Evolutionary conservation across 352 stramenopile species (phyloP).

Genomic region (Pythium vanterpoolii): DNA sequence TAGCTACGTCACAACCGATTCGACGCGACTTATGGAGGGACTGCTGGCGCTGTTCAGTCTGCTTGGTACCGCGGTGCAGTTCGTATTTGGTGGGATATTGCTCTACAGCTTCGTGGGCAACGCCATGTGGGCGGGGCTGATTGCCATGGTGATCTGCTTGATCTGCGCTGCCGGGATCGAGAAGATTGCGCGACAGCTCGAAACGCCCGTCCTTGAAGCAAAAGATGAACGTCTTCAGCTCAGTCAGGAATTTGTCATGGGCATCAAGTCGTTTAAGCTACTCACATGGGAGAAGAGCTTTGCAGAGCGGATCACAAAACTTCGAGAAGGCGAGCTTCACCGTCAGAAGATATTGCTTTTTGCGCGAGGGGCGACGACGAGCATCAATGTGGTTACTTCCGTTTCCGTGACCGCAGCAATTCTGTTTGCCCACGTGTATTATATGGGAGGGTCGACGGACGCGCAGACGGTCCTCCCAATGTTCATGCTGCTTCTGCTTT

Average conservation of each 20-base stretch:
- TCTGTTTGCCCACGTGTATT: conserved; percentile 48
- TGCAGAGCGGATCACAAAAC: conserved; percentile 39
- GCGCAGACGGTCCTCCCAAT: not conserved
- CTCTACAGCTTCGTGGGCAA: conserved; percentile 65
- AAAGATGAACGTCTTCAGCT: conserved; percentile 93
- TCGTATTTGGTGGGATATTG: conserved; percentile 53
- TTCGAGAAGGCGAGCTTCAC: conserved; percentile 24
- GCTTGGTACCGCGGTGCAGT: conserved; percentile 47
- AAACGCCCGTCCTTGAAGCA: conserved; percentile 83
- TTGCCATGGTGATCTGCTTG: conserved; percentile 77
- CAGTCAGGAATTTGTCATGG: conserved; percentile 89
- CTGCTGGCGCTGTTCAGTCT: not conserved
- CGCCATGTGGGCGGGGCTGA: conserved; percentile 85
- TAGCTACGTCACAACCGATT: conserved; percentile 96
- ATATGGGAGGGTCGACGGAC: conserved; percentile 8
- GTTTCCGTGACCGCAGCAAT: conserved; percentile 47
- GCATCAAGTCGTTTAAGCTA: conserved; percentile 96
- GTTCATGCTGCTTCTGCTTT: conserved; percentile 4
- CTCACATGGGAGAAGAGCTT: conserved; percentile 92
- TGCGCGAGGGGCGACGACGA: not conserved
- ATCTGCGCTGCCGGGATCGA: not conserved
- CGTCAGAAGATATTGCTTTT: not conserved
- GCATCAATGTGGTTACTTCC: conserved; percentile 26
- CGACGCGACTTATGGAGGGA: conserved; percentile 87
- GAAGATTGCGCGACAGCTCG: conserved; percentile 39